Conservation (phyloP, 2,329 filamentous ascomycete genomes). For the Pseudogymnoascus sp. region DNA sequence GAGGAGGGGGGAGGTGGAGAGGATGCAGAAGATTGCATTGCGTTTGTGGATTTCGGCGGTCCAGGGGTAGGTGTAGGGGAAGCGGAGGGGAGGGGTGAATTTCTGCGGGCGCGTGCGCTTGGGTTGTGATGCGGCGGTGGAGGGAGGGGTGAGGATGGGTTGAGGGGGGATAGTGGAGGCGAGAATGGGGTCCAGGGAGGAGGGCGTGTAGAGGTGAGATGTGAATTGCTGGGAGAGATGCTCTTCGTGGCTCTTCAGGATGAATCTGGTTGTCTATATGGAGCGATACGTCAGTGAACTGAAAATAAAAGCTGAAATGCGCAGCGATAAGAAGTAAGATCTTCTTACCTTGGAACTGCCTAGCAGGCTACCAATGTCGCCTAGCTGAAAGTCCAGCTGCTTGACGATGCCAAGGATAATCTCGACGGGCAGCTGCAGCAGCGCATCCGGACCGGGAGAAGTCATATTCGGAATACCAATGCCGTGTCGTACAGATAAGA, state of each 20-base stretch:
- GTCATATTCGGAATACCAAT: not conserved
- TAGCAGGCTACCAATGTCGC: not conserved
- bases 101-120: not conserved
- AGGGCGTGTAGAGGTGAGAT: not conserved
- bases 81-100: not conserved
- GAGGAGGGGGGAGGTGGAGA: not conserved
- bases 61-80: constrained; percentile 1
- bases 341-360: not conserved
- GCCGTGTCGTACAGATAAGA: not conserved
- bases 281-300: not conserved
- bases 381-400: not conserved
- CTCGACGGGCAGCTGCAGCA: not conserved
- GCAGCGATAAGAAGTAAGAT: not conserved
- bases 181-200: not conserved
- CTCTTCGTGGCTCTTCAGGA: not conserved
- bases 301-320: not conserved
- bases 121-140: not conserved
- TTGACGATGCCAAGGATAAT: not conserved
- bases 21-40: not conserved
- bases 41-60: not conserved
- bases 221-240: not conserved
- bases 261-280: not conserved
- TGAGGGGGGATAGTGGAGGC: not conserved
- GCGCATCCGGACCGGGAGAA: not conserved
- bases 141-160: not conserved